A percentile compares a stretch with the other conserved stretches of the same genome.
Evolutionary conservation across 768 basidiomycete species (phyloP).

Genomic region (Hydnum rufescens): DNA sequence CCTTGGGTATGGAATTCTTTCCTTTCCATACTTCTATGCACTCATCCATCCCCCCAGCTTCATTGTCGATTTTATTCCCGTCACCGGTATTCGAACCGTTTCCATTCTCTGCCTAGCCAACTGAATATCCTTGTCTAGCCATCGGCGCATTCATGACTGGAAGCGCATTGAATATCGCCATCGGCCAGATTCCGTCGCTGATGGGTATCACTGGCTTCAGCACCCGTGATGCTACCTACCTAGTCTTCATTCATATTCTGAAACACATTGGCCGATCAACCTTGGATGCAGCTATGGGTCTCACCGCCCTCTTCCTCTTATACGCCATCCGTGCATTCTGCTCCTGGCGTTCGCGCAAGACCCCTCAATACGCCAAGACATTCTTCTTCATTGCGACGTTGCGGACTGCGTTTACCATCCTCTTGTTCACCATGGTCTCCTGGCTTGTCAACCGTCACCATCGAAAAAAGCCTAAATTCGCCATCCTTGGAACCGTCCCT

Average conservation of each 20-base stretch:
- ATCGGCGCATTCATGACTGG: conserved; percentile 70
- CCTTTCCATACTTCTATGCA: neutral
- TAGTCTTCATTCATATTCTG: conserved; percentile 83
- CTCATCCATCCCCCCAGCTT: conserved; percentile 56
- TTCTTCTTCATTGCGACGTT: conserved; percentile 66
- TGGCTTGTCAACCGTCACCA: conserved; percentile 66
- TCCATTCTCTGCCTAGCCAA: neutral
- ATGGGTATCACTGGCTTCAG: conserved; percentile 35
- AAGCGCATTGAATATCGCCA: conserved; percentile 81
- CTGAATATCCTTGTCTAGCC: neutral
- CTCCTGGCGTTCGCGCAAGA: conserved; percentile 30
- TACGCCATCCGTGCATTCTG: conserved; percentile 48
- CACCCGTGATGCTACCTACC: conserved; percentile 67
- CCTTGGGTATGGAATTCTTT: conserved; percentile 16
- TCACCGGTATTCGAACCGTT: conserved; percentile 44
- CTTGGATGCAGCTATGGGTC: conserved; percentile 80
- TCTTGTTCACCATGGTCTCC: conserved; percentile 70
- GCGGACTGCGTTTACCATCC: conserved; percentile 72
- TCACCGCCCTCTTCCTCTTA: conserved; percentile 48
- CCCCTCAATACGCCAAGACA: conserved; percentile 44
- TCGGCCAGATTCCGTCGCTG: conserved; percentile 73
- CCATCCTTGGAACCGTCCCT: conserved; percentile 66
- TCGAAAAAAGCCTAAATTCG: conserved; percentile 33
- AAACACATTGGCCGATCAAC: conserved; percentile 53
- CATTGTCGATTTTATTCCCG: conserved; percentile 85